Base-by-base conservation (phyloP, 192 early-diverging fungal species). In the Dispira parvispora region DNA sequence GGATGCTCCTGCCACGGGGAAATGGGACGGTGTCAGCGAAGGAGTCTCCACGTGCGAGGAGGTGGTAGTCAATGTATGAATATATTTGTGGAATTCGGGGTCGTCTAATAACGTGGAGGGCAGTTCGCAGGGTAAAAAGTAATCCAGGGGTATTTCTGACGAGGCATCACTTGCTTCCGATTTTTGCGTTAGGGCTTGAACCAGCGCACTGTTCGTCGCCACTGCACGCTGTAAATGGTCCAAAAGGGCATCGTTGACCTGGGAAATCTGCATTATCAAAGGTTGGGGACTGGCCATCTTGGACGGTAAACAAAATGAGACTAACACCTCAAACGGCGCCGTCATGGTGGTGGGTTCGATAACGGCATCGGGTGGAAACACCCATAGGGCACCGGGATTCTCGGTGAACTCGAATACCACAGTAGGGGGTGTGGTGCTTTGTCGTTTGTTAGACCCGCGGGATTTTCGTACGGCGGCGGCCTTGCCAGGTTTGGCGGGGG, bases 381-480 rank as follows among this genome's bases (percentile, higher is more conserved):
- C 58, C 47, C 77, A 80, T 8, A 72, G 68, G 32, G 74, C 72
- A 21, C 68, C 68, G 8, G 73, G 64, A 47, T 68, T 66, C 6
- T 86, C 84, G 18, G 71, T 70, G 69, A 86, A 80, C 62, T 81
- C 78, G 55, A 86, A 68, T 3, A 75, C 72, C 45, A 86, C 64
- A 25, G 42, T 64, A 2, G 57, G 52, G 10, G 14, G 50, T 26
- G 3, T 52, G 23, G 52, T 44, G 32, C 43, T 38, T 4, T 38
- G 32, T 38, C 32, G 32, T 6, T 38, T 38, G 32, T 38, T 38
- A 38, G 32, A 1, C 32, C 32, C 32, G 32, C 32, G 32, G 32
- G 32, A 38, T 38, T 38, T 38, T 6, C 32, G 32, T 6, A 38
- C 32, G 32, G 32, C 32, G 32, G n/a, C 49, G 18, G 28, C 42